Percentiles rank a stretch among this genome's conserved stretches.
phyloP scores from a whole-genome alignment of 2,329 filamentous ascomycete genomes.

The Aspergillus fumigatus region DNA sequence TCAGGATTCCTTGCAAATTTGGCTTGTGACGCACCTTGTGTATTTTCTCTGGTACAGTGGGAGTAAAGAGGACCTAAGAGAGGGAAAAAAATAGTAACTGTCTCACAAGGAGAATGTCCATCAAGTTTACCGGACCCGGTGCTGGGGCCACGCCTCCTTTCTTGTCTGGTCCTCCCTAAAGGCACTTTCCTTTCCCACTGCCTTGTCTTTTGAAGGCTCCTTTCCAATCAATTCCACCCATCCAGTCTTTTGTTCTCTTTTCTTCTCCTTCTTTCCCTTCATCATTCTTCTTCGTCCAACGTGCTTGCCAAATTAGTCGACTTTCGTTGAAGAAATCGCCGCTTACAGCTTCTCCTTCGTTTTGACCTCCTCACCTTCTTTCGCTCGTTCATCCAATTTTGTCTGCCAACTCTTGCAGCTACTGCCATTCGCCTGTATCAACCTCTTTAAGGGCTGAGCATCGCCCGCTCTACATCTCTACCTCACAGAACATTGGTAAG shows the following conservation, averaged over 20 bases:
- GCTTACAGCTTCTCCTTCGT: conserved; percentile 30
- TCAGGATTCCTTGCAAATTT: conserved; percentile 3
- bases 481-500: conserved; percentile 13
- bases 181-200: conserved; percentile 15
- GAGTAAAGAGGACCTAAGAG: neutral
- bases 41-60: neutral
- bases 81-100: conserved; percentile 2
- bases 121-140: conserved; percentile 23
- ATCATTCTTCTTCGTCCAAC: conserved; percentile 16
- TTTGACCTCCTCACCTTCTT: conserved; percentile 23
- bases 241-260: conserved; percentile 28
- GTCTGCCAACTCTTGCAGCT: conserved; percentile 10
- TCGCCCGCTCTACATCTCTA: conserved; percentile 8
- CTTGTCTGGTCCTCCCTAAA: conserved; percentile 24
- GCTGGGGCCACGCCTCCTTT: conserved; percentile 27
- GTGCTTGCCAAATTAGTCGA: conserved; percentile 32
- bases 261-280: conserved; percentile 33
- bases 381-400: conserved; percentile 30
- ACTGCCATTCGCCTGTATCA: conserved; percentile 7
- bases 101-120: conserved; percentile 14
- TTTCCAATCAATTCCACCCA: conserved; percentile 4
- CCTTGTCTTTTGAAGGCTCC: conserved; percentile 4
- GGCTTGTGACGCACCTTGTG: neutral
- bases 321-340: conserved; percentile 13
- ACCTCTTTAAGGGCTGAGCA: conserved; percentile 9